Percentiles rank a stretch among this genome's conserved stretches.
phyloP scores from a whole-genome alignment of 768 basidiomycete species.

The Trametes villosa region DNA sequence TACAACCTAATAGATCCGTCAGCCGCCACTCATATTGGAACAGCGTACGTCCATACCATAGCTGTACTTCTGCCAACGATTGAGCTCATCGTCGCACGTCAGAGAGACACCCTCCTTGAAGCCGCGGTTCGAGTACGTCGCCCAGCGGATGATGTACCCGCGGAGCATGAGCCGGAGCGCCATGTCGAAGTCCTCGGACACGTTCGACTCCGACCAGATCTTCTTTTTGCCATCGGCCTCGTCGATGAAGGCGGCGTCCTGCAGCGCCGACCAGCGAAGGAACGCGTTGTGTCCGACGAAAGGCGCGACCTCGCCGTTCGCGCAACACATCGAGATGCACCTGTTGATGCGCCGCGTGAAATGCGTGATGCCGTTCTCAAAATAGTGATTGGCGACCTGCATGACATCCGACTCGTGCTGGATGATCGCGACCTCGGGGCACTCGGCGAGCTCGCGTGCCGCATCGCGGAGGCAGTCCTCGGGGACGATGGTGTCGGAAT shows the following conservation, averaged over 20 bases:
- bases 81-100: constrained; percentile 88
- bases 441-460: constrained; percentile 80
- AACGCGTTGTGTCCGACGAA: constrained; percentile 92
- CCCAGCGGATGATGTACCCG: constrained; percentile 83
- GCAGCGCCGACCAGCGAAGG: constrained; percentile 86
- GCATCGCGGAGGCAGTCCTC: constrained; percentile 93
- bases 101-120: constrained; percentile 93
- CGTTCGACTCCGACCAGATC: constrained; percentile 84
- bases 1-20: constrained; percentile 50
- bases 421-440: constrained; percentile 85
- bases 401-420: constrained; percentile 94
- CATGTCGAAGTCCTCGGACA: constrained; percentile 86
- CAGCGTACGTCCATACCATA: constrained; percentile 52
- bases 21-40: not conserved
- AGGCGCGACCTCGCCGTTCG: constrained; percentile 82
- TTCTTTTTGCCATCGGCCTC: constrained; percentile 64
- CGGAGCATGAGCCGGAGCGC: constrained; percentile 64
- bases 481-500: constrained; percentile 81
- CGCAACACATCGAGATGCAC: constrained; percentile 77
- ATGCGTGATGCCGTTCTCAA: constrained; percentile 88
- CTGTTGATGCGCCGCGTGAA: constrained; percentile 89
- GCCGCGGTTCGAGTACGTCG: constrained; percentile 80
- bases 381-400: constrained; percentile 89
- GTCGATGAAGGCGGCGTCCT: constrained; percentile 82
- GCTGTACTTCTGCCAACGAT: constrained; percentile 90